Evolutionary conservation across 495 filamentous ascomycete genomes (phyloP).

Genomic region (Hypoxylon fuscum): DNA sequence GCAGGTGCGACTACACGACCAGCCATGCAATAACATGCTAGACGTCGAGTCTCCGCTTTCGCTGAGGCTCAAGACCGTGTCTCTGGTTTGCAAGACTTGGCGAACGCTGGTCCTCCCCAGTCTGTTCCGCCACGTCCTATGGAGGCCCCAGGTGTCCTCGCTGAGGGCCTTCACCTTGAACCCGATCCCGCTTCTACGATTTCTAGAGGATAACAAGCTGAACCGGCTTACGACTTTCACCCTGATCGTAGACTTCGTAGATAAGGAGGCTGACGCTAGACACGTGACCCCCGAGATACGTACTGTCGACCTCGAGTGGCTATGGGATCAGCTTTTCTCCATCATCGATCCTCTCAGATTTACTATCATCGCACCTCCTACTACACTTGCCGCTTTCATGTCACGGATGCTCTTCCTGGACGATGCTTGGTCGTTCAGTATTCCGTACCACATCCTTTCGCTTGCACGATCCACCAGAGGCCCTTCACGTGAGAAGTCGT

Average conservation of each 20-base stretch:
- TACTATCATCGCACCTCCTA: slow-evolving; percentile 53
- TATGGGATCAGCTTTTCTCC: slow-evolving; percentile 56
- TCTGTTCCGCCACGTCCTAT: slow-evolving; percentile 55
- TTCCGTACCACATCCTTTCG: slow-evolving; percentile 56
- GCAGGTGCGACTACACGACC: slow-evolving; percentile 46
- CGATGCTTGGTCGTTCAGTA: slow-evolving; percentile 52
- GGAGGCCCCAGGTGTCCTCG: slow-evolving; percentile 42
- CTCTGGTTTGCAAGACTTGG: slow-evolving; percentile 54
- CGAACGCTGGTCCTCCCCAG: slow-evolving; percentile 45
- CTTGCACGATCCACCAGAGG: slow-evolving; percentile 33
- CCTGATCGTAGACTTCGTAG: slow-evolving; percentile 37
- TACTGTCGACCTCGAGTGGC: slow-evolving; percentile 44
- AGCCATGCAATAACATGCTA: slow-evolving; percentile 47
- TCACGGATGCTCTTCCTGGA: slow-evolving; percentile 48
- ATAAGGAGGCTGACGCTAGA: slow-evolving; percentile 21
- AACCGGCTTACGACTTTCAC: slow-evolving; percentile 46
- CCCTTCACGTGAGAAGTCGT: slow-evolving; percentile 3
- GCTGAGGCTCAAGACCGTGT: slow-evolving; percentile 49
- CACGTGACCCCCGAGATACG: slow-evolving; percentile 37
- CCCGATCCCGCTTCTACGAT: slow-evolving; percentile 44
- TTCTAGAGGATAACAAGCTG: slow-evolving; percentile 44
- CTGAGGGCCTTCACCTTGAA: slow-evolving; percentile 38
- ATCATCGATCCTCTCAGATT: slow-evolving; percentile 52
- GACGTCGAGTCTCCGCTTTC: slow-evolving; percentile 20
- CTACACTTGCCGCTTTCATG: slow-evolving; percentile 51